A percentile compares a stretch with the other conserved stretches of the same genome.
Evolutionary conservation across 768 basidiomycete species (phyloP).

Genomic region (Lactarius indigo): DNA sequence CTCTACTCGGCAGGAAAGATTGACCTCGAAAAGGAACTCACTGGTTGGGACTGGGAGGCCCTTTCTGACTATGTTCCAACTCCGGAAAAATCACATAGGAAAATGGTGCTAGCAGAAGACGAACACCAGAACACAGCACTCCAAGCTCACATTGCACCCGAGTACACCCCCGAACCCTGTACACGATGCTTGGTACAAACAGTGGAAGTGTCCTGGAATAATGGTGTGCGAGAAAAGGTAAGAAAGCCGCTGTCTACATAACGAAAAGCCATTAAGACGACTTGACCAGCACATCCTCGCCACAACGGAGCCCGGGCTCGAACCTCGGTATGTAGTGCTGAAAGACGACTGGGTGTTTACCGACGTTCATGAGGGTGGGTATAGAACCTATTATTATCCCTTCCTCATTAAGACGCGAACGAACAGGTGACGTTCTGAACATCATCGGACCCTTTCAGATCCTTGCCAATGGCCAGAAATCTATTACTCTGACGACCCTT

Average conservation of each 20-base stretch:
- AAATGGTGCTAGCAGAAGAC: not conserved
- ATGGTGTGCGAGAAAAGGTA: constrained; percentile 21
- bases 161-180: constrained; percentile 19
- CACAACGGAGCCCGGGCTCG: constrained; percentile 38
- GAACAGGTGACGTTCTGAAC: constrained; percentile 75
- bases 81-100: constrained; percentile 21
- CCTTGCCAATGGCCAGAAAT: constrained; percentile 27
- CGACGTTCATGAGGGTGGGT: constrained; percentile 54
- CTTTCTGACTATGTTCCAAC: constrained; percentile 27
- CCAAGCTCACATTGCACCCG: not conserved
- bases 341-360: constrained; percentile 76
- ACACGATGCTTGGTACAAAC: constrained; percentile 14
- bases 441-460: constrained; percentile 50
- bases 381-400: not conserved
- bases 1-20: constrained; percentile 16
- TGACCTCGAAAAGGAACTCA: constrained; percentile 13
- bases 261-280: not conserved
- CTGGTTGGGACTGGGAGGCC: constrained; percentile 26
- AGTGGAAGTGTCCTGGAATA: constrained; percentile 10
- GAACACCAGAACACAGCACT: not conserved
- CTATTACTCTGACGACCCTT: constrained; percentile 58
- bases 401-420: not conserved
- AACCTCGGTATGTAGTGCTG: constrained; percentile 51
- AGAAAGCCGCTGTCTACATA: not conserved
- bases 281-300: constrained; percentile 49